phyloP scores from a whole-genome alignment of 164 flowering plant genomes.

The Piper longum region DNA sequence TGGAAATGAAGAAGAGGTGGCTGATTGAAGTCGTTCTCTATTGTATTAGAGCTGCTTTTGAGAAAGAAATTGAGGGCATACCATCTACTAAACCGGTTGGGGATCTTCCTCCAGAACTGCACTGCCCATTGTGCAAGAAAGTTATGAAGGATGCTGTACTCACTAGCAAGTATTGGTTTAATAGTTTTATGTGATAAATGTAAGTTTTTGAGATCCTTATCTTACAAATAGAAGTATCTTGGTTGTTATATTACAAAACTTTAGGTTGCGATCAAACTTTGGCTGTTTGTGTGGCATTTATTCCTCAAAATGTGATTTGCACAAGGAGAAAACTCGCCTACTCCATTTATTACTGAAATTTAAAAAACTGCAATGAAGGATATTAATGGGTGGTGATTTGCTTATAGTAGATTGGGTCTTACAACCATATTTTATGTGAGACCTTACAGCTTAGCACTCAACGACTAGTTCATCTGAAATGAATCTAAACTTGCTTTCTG shows the following conservation, averaged over 20 bases:
- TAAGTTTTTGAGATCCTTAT: slow-evolving; percentile 15
- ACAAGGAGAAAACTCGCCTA: too few species aligned
- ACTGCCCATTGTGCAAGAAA: slow-evolving; percentile 86
- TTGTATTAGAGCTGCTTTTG: slow-evolving; percentile 75
- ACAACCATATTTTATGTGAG: too few species aligned
- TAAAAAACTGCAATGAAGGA: too few species aligned
- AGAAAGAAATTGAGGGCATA: slow-evolving; percentile 86
- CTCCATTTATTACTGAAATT: too few species aligned
- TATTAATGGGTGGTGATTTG: too few species aligned
- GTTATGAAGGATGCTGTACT: slow-evolving; percentile 98
- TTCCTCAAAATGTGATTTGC: too few species aligned
- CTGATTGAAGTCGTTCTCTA: not conserved
- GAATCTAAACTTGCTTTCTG: too few species aligned
- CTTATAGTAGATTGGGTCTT: too few species aligned
- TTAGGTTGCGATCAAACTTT: not conserved
- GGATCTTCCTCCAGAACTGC: slow-evolving; percentile 88
- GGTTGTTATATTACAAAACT: not conserved
- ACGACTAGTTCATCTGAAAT: too few species aligned
- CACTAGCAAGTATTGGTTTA: slow-evolving; percentile 93
- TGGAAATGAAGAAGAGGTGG: not conserved
- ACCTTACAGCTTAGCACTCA: too few species aligned
- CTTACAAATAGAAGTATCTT: not conserved
- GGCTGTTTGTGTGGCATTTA: too few species aligned
- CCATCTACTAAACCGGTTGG: slow-evolving; percentile 65
- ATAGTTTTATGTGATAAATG: slow-evolving; percentile 96